These are phyloP conservation scores for Salix koriyanagi DNA, from an alignment of 345 rosid genomes.

Conservation along the genomic window DNA sequence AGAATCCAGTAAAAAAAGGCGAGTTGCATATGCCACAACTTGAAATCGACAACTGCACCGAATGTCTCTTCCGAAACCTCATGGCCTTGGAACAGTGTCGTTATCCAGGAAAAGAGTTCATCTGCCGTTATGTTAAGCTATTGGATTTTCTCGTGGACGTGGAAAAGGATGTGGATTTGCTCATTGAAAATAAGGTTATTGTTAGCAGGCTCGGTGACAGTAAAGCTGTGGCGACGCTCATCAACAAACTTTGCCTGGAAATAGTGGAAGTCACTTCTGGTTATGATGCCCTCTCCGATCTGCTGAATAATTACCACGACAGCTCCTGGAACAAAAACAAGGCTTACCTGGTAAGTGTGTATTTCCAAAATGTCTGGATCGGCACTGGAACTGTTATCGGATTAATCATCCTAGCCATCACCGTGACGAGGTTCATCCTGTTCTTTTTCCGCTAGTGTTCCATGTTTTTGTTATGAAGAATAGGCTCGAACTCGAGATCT, in stretches of 20 bases:
- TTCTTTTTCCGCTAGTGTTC: too few relatives aligned
- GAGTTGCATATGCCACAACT: too few relatives aligned
- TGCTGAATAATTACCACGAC: not conserved
- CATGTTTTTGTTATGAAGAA: too few relatives aligned
- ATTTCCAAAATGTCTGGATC: not conserved
- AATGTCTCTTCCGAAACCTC: too few relatives aligned
- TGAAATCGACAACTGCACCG: too few relatives aligned
- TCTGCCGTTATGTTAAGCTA: not conserved
- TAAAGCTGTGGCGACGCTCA: constrained; percentile 17
- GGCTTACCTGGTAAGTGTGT: not conserved
- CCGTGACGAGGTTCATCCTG: too few relatives aligned
- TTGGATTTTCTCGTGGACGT: constrained; percentile 29
- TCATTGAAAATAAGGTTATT: constrained; percentile 17
- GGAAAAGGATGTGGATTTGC: constrained; percentile 22
- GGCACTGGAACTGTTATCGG: too few relatives aligned
- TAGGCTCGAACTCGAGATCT: too few relatives aligned
- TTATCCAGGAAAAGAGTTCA: too few relatives aligned
- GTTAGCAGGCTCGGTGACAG: not conserved
- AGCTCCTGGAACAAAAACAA: not conserved
- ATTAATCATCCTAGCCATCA: too few relatives aligned
- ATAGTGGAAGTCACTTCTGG: not conserved
- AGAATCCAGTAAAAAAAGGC: too few relatives aligned
- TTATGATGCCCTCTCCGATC: not conserved
- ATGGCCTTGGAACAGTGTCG: too few relatives aligned
- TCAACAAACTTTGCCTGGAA: constrained; percentile 24